phyloP scores from a whole-genome alignment of 257 asterid genomes.

The Forsythia viridissima region DNA sequence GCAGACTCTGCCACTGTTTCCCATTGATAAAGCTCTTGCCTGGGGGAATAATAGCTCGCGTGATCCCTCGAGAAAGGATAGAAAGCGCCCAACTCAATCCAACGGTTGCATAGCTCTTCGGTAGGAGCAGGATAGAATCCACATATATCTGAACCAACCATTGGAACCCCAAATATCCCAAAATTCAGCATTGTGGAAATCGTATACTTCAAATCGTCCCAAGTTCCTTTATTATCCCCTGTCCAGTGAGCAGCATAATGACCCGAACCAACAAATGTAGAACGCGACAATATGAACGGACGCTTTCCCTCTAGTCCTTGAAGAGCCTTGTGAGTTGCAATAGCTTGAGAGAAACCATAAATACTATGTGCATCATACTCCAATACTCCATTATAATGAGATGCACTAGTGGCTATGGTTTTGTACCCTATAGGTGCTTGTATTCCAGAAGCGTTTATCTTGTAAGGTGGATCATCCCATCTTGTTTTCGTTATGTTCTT shows the following conservation, averaged over 20 bases:
- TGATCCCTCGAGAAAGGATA: conserved; percentile 96
- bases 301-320: conserved; percentile 72
- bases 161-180: conserved; percentile 89
- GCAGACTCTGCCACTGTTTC: conserved; percentile 84
- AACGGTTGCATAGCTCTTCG: conserved; percentile 93
- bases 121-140: conserved; percentile 91
- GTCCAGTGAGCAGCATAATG: conserved; percentile 93
- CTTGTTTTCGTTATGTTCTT: conserved; percentile 68
- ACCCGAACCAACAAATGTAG: conserved; percentile 93
- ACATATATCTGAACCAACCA: conserved; percentile 98
- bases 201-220: conserved; percentile 81
- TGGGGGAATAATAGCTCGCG: conserved; percentile 80
- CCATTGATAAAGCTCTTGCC: conserved; percentile 99
- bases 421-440: conserved; percentile 74
- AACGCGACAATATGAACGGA: conserved; percentile 75
- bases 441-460: conserved; percentile 86
- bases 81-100: conserved; percentile 94
- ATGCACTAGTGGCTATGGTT: conserved; percentile 85
- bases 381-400: conserved; percentile 74
- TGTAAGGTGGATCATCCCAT: conserved; percentile 98
- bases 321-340: conserved; percentile 87
- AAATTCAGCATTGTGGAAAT: conserved; percentile 82
- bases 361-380: conserved; percentile 94
- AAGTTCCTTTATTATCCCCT: conserved; percentile 91
- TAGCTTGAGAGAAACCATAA: conserved; percentile 76